Evolutionary conservation across 306 rosid genomes (phyloP).

Genomic region (Rosa chinensis): DNA sequence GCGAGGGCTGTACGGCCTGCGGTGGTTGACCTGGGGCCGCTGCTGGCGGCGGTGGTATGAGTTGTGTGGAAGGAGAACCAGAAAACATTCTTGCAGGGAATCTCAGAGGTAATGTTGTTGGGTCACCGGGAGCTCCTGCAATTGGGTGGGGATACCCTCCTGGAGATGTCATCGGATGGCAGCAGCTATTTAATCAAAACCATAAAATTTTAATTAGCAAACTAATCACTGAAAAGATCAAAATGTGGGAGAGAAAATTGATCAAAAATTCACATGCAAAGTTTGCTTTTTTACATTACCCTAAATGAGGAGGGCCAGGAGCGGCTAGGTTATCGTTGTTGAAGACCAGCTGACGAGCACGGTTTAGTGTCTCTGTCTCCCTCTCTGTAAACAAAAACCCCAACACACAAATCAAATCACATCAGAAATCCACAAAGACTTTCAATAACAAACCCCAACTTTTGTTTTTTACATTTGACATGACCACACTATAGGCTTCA

Average conservation of each 20-base stretch:
- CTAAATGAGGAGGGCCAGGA: conserved; percentile 64
- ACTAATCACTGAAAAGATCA: background rate
- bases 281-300: conserved; percentile 36
- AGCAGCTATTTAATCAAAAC: conserved; percentile 44
- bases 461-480: conserved; percentile 35
- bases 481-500: conserved; percentile 38
- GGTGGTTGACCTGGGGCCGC: conserved; percentile 2
- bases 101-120: conserved; percentile 59
- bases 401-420: conserved; percentile 33
- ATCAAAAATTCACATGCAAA: background rate
- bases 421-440: conserved; percentile 2
- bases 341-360: conserved; percentile 94
- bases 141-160: conserved; percentile 60
- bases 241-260: background rate
- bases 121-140: conserved; percentile 41
- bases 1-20: conserved; percentile 35
- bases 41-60: conserved; percentile 38
- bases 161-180: conserved; percentile 56
- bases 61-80: conserved; percentile 56
- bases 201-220: too few relatives aligned
- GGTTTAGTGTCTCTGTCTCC: conserved; percentile 96
- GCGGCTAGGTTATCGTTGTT: conserved; percentile 65
- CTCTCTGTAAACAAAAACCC: conserved; percentile 58
- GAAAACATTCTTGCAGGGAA: conserved; percentile 70
- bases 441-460: background rate